Base-by-base conservation (phyloP, 129 eudicot genomes). In the Chrysanthemum lavandulifolium region DNA sequence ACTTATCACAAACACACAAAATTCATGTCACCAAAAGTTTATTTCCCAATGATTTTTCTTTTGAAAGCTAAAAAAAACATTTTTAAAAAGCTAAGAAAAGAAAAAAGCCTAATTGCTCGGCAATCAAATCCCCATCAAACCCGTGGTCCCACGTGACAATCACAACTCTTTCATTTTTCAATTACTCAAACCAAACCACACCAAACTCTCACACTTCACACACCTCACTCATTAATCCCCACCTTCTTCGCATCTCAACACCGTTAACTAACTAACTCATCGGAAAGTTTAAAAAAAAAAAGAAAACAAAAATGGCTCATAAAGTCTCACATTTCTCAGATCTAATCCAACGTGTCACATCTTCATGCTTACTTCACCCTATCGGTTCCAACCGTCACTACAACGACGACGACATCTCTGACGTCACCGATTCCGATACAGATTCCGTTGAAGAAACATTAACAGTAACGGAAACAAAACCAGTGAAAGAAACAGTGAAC, bases 331-430 rank as follows among this genome's bases (percentile, higher is more conserved):
- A 89, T 61, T 85, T 92, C 68, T 89, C 98, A 81, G 98, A 92
- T 92, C 96, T 92, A 84, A 85, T 92, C 76, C 98, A 92, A 40
- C 87, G 98, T 6, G 96, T 89, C 80, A 92, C 98, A 14, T 92
- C 92, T 23, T 79, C 88, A 27, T 92, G 96, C 74, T 82, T 89
- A 70, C 95, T 87, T 68, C 83, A 87, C 67, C 96, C 95, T 6
- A 87, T 89, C 43, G 83, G 88, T 48, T 73, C 83, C 80, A 63
- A 31, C 80, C 85, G 88, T 33, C 86, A 65, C 62, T 69, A 67
- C 75, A n/a, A 82, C 67, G 76, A 48, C 59, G 78, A 79, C 51
- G 79, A 75, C 56, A 47, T 18, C 27, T 52, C 80, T 64, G 73
- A 51, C 57, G 75, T 58, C 4, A 81, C 64, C 45, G 81, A 65